Percentiles rank a stretch among this genome's conserved stretches.
Evolutionary conservation across 768 basidiomycete species (phyloP).

Genomic region (Lactifluus piperatus): DNA sequence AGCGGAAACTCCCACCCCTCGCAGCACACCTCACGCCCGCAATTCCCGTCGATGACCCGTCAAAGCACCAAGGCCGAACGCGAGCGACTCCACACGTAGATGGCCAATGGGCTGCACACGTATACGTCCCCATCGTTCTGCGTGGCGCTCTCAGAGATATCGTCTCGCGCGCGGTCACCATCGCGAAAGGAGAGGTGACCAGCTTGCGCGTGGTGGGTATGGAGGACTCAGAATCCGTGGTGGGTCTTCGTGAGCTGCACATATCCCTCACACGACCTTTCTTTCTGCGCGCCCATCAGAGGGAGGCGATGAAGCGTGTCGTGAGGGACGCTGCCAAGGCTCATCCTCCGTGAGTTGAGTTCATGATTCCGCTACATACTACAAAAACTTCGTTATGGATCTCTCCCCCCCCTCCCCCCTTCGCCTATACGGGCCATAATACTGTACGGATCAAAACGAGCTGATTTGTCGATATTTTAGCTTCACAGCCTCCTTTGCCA

Average conservation of each 20-base stretch:
- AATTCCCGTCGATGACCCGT: conserved; percentile 60
- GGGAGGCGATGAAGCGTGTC: conserved; percentile 58
- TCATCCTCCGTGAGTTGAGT: conserved; percentile 37
- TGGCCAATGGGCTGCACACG: conserved; percentile 76
- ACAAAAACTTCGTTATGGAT: no score
- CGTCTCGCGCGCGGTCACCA: conserved; percentile 36
- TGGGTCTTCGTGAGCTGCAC: conserved; percentile 48
- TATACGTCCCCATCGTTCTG: conserved; percentile 59
- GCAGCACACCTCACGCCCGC: conserved; percentile 39
- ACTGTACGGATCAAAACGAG: no score
- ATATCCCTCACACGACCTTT: conserved; percentile 80
- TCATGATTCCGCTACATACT: no score
- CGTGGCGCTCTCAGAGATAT: conserved; percentile 37
- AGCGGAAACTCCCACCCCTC: conserved; percentile 53
- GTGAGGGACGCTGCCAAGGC: conserved; percentile 44
- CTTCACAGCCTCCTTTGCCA: conserved; percentile 64
- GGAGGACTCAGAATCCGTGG: conserved; percentile 12
- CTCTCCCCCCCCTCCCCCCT: no score
- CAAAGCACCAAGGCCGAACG: conserved; percentile 75
- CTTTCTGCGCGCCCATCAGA: conserved; percentile 71
- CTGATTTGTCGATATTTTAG: conserved; percentile 33
- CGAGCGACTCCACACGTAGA: conserved; percentile 73
- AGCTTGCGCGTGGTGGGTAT: conserved; percentile 39
- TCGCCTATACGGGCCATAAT: no score
- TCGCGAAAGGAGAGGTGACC: conserved; percentile 39